Evolutionary conservation across 345 rosid genomes (phyloP).

Genomic region (Leavenworthia alabamica): DNA sequence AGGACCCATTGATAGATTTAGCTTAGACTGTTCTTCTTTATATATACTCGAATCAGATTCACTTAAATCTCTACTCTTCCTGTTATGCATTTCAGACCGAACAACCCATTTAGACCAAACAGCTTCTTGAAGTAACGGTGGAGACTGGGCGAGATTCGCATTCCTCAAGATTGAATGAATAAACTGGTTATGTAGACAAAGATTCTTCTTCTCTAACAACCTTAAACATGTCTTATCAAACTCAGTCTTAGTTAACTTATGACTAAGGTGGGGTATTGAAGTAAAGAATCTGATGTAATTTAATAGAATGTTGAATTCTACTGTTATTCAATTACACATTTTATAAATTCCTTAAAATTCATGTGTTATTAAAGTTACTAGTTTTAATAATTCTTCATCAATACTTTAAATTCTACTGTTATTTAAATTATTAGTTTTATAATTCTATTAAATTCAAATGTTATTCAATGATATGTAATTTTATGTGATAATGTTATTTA

Average conservation of each 20-base stretch:
- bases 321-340: too few species aligned
- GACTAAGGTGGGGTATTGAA: too few species aligned
- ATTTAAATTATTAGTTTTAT: too few species aligned
- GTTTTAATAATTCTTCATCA: too few species aligned
- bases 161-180: conserved; percentile 72
- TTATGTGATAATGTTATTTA: too few species aligned
- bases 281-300: too few species aligned
- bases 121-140: conserved; percentile 50
- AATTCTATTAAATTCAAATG: too few species aligned
- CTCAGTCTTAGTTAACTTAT: conserved; percentile 78
- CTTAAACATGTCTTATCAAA: conserved; percentile 77
- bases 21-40: conserved; percentile 41
- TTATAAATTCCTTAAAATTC: too few species aligned
- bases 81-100: conserved; percentile 53
- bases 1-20: conserved; percentile 43
- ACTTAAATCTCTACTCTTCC: conserved; percentile 55
- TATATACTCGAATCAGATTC: conserved; percentile 61
- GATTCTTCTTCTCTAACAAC: conserved; percentile 81
- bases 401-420: too few species aligned
- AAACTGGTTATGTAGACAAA: conserved; percentile 83
- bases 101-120: conserved; percentile 80
- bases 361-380: too few species aligned
- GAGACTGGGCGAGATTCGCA: conserved; percentile 58
- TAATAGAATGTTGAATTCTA: too few species aligned
- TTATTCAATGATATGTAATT: too few species aligned